Conservation (phyloP, 164 flowering plant species). For the Piper betle region DNA sequence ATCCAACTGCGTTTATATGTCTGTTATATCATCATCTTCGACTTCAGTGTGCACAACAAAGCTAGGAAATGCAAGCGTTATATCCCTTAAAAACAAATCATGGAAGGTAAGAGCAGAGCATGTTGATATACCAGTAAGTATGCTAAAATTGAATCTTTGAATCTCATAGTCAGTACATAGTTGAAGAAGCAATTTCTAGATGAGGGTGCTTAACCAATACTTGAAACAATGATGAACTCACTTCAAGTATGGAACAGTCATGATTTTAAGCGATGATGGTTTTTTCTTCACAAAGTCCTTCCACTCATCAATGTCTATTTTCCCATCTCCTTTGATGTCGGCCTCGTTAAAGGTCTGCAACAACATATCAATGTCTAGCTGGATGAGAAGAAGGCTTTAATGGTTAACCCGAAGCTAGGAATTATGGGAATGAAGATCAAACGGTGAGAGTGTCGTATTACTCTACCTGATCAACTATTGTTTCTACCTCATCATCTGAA, state of each 20-base stretch:
- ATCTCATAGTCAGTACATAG: no score
- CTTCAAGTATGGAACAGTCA: slow-evolving; percentile 73
- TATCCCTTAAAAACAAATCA: slow-evolving; percentile 42
- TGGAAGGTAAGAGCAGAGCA: not conserved
- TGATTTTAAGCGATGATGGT: slow-evolving; percentile 55
- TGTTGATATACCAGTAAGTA: no score
- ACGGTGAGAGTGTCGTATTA: not conserved
- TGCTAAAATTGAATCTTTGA: no score
- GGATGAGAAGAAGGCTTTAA: not conserved
- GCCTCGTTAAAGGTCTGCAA: slow-evolving; percentile 47
- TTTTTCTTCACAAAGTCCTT: slow-evolving; percentile 40
- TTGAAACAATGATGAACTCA: slow-evolving; percentile 9
- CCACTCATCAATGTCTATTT: slow-evolving; percentile 70
- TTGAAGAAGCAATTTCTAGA: no score
- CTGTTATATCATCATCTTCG: slow-evolving; percentile 24
- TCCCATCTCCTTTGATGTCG: slow-evolving; percentile 62
- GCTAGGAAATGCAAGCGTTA: slow-evolving; percentile 82
- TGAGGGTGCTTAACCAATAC: not conserved
- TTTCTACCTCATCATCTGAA: slow-evolving; percentile 54
- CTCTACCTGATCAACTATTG: slow-evolving; percentile 43
- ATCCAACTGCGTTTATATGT: no score
- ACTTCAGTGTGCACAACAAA: slow-evolving; percentile 54
- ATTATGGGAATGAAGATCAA: not conserved
- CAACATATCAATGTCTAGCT: not conserved
- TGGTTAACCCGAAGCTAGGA: not conserved